phyloP scores from a whole-genome alignment of 306 rosid genomes.

The Medicago lupulina region DNA sequence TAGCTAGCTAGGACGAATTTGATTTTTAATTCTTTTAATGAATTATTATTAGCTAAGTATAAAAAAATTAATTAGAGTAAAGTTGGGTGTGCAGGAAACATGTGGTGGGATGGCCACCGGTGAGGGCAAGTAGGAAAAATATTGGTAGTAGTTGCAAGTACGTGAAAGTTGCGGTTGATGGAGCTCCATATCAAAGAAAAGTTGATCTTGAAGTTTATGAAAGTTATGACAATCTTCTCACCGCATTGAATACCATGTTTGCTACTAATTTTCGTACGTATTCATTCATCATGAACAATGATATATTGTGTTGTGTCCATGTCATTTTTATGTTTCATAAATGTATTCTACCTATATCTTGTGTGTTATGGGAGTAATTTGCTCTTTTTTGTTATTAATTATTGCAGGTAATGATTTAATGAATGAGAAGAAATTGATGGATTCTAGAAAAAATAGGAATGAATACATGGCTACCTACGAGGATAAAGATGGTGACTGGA shows the following conservation, averaged over 20 bases:
- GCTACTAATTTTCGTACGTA: not conserved
- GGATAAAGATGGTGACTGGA: slow-evolving; percentile 86
- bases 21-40: no score
- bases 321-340: no score
- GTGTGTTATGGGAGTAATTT: no score
- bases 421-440: slow-evolving; percentile 47
- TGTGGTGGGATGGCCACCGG: slow-evolving; percentile 78
- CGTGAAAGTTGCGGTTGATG: slow-evolving; percentile 74
- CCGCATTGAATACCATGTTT: slow-evolving; percentile 59
- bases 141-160: slow-evolving; percentile 44
- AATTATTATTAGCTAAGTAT: no score
- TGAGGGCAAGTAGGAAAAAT: slow-evolving; percentile 64
- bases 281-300: no score
- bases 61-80: no score
- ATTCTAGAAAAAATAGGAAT: no score
- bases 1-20: no score
- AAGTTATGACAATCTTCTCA: slow-evolving; percentile 57
- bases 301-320: no score
- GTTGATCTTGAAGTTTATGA: slow-evolving; percentile 61
- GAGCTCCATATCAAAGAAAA: slow-evolving; percentile 78
- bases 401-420: slow-evolving; percentile 46
- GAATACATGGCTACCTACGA: slow-evolving; percentile 67
- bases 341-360: no score
- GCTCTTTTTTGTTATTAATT: no score
- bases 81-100: slow-evolving; percentile 12